phyloP scores from a whole-genome alignment of 2,329 filamentous ascomycete species.

The Sporothrix brunneoviolacea region DNA sequence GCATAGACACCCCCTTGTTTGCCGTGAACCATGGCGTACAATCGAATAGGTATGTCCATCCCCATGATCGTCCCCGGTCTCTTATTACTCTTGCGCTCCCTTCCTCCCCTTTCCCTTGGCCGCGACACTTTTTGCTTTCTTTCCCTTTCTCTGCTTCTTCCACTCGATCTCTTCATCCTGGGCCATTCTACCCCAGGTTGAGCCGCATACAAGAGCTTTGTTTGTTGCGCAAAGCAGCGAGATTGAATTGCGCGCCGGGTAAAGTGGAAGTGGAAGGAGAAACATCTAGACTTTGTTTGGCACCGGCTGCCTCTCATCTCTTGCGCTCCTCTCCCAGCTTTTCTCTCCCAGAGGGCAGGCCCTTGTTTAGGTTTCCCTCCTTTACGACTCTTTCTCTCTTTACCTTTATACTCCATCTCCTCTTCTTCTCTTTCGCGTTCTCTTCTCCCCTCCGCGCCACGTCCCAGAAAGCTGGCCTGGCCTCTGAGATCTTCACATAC shows the following conservation, averaged over 20 bases:
- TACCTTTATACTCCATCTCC: no score
- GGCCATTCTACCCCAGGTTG: neutral
- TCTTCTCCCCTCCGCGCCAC: neutral
- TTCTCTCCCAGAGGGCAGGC: no score
- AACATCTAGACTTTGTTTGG: conserved; percentile 1
- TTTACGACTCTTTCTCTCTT: no score
- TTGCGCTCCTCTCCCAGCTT: no score
- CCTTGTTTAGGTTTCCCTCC: no score
- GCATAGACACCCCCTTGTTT: conserved; percentile 3
- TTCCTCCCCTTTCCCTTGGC: neutral
- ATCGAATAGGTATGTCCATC: conserved; percentile 60
- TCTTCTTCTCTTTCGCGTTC: neutral
- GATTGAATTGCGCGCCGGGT: neutral
- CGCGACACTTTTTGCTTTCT: no score
- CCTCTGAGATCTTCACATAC: conserved; percentile 1
- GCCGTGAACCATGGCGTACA: conserved; percentile 57
- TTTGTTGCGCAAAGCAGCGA: conserved; percentile 3
- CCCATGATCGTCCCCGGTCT: conserved; percentile 1
- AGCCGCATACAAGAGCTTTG: neutral
- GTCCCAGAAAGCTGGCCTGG: conserved; percentile 1
- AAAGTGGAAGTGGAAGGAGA: conserved; percentile 3
- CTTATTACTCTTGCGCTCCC: neutral
- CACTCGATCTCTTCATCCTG: neutral
- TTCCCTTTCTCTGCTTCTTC: neutral
- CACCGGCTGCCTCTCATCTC: neutral